phyloP scores from a whole-genome alignment of 495 filamentous ascomycete genomes.

The Pseudevernia furfuracea region DNA sequence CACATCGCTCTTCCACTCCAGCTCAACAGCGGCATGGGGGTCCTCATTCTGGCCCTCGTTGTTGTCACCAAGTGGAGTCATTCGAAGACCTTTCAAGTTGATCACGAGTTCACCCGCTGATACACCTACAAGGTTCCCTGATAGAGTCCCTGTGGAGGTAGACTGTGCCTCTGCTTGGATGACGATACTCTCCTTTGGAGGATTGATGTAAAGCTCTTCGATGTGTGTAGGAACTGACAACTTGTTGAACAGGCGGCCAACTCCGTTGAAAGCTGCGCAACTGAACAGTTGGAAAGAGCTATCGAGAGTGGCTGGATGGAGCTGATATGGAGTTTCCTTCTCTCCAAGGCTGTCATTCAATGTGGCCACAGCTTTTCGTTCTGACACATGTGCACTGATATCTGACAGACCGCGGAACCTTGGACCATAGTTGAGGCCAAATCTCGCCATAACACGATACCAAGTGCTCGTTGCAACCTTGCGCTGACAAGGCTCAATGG shows the following conservation, averaged over 20 bases:
- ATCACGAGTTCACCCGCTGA: constrained; percentile 2
- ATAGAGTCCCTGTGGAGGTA: not conserved
- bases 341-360: not conserved
- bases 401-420: constrained; percentile 20
- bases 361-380: constrained; percentile 29
- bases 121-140: not conserved
- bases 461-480: not conserved
- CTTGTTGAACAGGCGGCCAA: constrained; percentile 4
- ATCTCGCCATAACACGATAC: constrained; percentile 4
- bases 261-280: not conserved
- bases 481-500: constrained; percentile 7
- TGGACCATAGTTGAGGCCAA: constrained; percentile 20
- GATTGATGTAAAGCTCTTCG: constrained; percentile 13
- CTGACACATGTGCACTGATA: constrained; percentile 11
- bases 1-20: constrained; percentile 29
- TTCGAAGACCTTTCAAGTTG: constrained; percentile 4
- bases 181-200: not conserved
- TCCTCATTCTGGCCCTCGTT: constrained; percentile 16
- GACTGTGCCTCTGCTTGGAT: constrained; percentile 1
- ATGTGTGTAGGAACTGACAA: constrained; percentile 7
- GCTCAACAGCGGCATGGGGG: constrained; percentile 22
- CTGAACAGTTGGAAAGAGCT: constrained; percentile 11
- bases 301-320: constrained; percentile 13
- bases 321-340: constrained; percentile 4
- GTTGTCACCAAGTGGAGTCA: constrained; percentile 15